A percentile compares a stretch with the other conserved stretches of the same genome.
Conservation (phyloP, 768 basidiomycete genomes). For the Pisolithus marmoratus region DNA sequence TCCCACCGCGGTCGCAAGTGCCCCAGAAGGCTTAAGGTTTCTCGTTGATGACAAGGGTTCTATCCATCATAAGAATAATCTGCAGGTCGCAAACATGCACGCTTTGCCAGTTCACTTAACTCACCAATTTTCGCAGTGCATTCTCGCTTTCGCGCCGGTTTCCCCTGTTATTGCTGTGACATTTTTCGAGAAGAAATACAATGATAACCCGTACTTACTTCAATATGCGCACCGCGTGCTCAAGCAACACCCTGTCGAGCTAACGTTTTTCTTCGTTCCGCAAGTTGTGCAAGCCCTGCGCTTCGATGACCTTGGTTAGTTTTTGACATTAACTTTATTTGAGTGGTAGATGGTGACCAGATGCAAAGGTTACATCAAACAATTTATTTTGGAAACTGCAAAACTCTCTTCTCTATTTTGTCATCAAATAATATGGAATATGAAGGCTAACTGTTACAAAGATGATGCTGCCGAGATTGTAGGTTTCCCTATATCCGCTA, state of each 20-base stretch:
- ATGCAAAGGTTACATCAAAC: conserved; percentile 77
- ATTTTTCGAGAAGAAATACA: conserved; percentile 81
- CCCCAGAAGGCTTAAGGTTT: conserved; percentile 77
- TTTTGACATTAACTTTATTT: not conserved
- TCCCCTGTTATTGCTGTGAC: conserved; percentile 77
- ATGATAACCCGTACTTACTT: conserved; percentile 76
- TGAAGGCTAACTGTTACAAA: conserved; percentile 97
- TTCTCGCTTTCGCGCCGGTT: conserved; percentile 85
- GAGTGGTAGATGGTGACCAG: not conserved
- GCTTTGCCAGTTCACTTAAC: not conserved
- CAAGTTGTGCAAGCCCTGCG: conserved; percentile 97
- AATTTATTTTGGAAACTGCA: conserved; percentile 95
- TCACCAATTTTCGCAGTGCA: conserved; percentile 46
- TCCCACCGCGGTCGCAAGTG: conserved; percentile 61
- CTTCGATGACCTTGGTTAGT: conserved; percentile 77
- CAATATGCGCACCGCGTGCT: conserved; percentile 97
- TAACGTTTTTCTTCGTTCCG: conserved; percentile 98
- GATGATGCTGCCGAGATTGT: conserved; percentile 86
- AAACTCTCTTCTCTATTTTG: conserved; percentile 97
- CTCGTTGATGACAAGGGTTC: conserved; percentile 73
- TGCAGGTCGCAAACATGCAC: conserved; percentile 51
- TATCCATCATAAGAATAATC: conserved; percentile 50
- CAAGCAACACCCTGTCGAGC: conserved; percentile 88
- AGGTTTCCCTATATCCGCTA: conserved; percentile 19
- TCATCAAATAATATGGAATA: conserved; percentile 99